phyloP scores from a whole-genome alignment of 2,329 filamentous ascomycete genomes.

The Monosporascus ibericus region DNA sequence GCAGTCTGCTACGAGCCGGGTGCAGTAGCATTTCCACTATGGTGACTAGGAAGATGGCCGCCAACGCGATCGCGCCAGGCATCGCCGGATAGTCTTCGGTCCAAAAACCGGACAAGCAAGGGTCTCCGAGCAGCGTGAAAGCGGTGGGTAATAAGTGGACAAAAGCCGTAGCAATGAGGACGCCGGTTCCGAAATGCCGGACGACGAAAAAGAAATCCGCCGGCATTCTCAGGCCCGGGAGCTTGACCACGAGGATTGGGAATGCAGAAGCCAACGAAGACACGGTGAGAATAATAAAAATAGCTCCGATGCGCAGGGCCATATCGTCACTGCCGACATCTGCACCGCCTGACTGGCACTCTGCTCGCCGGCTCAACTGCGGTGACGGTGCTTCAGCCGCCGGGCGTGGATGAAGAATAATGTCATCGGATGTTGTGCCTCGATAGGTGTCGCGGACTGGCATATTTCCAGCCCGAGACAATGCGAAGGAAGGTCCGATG shows the following conservation, averaged over 20 bases:
- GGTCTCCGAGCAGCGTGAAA: constrained; percentile 33
- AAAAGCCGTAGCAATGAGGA: constrained; percentile 57
- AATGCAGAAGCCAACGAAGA: constrained; percentile 45
- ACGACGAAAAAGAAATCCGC: constrained; percentile 49
- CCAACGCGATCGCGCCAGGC: constrained; percentile 40
- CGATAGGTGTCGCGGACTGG: too few species aligned
- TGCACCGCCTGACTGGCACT: not conserved
- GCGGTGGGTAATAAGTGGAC: constrained; percentile 43
- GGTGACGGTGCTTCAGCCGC: too few species aligned
- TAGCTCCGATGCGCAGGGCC: constrained; percentile 50
- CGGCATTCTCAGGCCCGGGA: constrained; percentile 49
- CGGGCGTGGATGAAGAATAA: too few species aligned
- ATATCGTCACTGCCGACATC: constrained; percentile 42
- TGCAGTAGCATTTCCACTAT: constrained; percentile 54
- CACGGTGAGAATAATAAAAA: constrained; percentile 43
- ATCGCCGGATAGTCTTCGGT: constrained; percentile 38
- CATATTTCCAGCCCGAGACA: too few species aligned
- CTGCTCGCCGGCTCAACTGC: not conserved
- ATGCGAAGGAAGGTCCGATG: too few species aligned
- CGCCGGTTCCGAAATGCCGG: constrained; percentile 54
- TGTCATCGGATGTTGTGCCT: too few species aligned
- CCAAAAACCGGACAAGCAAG: constrained; percentile 39
- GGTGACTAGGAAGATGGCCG: constrained; percentile 36
- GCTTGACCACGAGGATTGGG: constrained; percentile 46
- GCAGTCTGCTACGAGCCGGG: constrained; percentile 28